These are phyloP conservation scores for Amanita subjunquillea DNA, from an alignment of 768 basidiomycete genomes.

Conservation along the genomic window DNA sequence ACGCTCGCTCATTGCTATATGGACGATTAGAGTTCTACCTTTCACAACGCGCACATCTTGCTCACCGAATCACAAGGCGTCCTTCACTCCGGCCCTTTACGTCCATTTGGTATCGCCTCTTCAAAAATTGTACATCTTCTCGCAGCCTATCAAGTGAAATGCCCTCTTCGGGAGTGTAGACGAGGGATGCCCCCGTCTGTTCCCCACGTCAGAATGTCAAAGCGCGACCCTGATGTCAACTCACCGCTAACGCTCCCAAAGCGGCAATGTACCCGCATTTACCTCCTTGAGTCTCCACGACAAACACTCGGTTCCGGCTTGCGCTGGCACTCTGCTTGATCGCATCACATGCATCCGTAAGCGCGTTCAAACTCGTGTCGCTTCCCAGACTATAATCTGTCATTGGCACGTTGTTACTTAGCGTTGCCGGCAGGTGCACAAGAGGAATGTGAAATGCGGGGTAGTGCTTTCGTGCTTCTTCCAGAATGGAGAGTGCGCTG, in stretches of 20 bases:
- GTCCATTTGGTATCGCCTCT: slow-evolving; percentile 77
- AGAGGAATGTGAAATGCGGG: slow-evolving; percentile 94
- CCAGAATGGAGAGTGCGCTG: slow-evolving; percentile 64
- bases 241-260: slow-evolving; percentile 89
- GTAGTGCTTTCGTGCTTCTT: slow-evolving; percentile 73
- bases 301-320: slow-evolving; percentile 91
- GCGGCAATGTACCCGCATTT: slow-evolving; percentile 94
- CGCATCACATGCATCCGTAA: slow-evolving; percentile 95
- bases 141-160: slow-evolving; percentile 76
- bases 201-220: neutral
- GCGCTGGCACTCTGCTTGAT: slow-evolving; percentile 98
- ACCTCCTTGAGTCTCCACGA: slow-evolving; percentile 97
- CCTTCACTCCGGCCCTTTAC: slow-evolving; percentile 87
- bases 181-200: slow-evolving; percentile 83
- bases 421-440: slow-evolving; percentile 91
- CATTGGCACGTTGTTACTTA: slow-evolving; percentile 97
- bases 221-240: slow-evolving; percentile 18
- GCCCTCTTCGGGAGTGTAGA: slow-evolving; percentile 90
- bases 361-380: slow-evolving; percentile 95
- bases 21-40: slow-evolving; percentile 1
- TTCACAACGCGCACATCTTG: slow-evolving; percentile 2
- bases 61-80: slow-evolving; percentile 83
- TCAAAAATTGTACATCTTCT: slow-evolving; percentile 81
- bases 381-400: slow-evolving; percentile 94
- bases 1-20: slow-evolving; percentile 74